Evolutionary conservation across 1,139 yeast genomes (phyloP), one percentile per base, ranked within the genome.

Genomic region (Protomyces gravidus): DNA sequence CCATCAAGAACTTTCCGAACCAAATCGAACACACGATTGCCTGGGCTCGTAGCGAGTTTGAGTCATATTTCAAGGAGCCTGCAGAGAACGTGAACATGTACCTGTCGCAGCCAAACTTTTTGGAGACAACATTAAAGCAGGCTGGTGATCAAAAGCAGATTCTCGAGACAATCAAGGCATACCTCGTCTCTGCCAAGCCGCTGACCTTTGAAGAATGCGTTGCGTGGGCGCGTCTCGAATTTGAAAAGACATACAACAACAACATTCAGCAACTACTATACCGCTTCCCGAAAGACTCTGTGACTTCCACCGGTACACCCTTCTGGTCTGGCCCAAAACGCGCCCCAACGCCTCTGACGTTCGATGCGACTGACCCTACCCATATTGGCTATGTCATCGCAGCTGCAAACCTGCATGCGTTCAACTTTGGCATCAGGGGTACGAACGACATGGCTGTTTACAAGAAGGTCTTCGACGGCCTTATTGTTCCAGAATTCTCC

Each of bases 251-350:
- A 73, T 92, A 79, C 77, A 82, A 81, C 68, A 83, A 89, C 69
- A 97, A 92, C 62, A 89, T 90, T 66, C 78, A 83, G 69, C 99
- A 92, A 76, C 79, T 92, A 67, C 79, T 94, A 66, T 92, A 82
- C 78, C 90, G 90, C 71, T 94, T 94, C 80, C 98, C 98, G 28
- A 82, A 80, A 64, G 98, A 92, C 74, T 95, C 97, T 4, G 84
- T 80, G 60, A 92, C 97, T 1, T 84, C 96, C 0, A 80, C 80
- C 61, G 98, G 98, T 60, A 90, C 86, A 39, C 94, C 95, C 65
- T 92, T 92, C 75, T 92, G 99, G 99, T 83, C 96, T 26, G 97
- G 97, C 63, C 95, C 97, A 49, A 92, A 92, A 76, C 84, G 98
- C 72, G 96, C 96, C 23, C 99, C 99, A 59, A 81, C 80, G 50